Base-by-base conservation (phyloP, 495 filamentous ascomycete species). In the Penicillium herquei region DNA sequence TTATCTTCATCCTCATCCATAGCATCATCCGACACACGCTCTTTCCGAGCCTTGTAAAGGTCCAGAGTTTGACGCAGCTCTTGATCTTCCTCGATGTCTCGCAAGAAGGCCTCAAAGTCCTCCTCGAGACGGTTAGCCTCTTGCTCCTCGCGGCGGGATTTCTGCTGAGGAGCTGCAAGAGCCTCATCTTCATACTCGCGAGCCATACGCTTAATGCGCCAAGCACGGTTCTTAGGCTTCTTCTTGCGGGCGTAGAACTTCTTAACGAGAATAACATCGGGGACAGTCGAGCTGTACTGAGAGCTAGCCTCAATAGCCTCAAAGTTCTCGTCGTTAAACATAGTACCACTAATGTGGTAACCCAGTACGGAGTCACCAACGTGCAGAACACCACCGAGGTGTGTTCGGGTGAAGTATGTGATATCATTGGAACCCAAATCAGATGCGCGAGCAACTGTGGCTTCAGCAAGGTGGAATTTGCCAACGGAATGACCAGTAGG, bases 91-190 rank as follows among this genome's bases (percentile, higher is more conserved):
- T 99, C 95, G 10, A 99, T 88, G 71, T 98, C 95, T 39, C 89
- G 84, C 74, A 99, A 74, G 84, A 99, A 99, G 84, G 89, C 84
- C 78, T 99, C 95, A 67, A 91, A 98, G 70, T 99, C 94, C 39
- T 83, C 79, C 59, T 98, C 95, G 65, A 91, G 84, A 42, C 84
- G 81, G 50, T 91, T 88, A 58, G 89, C 86, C 67, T 98, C 93
- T 41, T 70, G 60, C 32, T 71, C 65, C 48, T 90, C 76, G 68
- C 91, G 89, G 71, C 86, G 84, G 34, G 84, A 65, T 0, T 39
- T 55, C 10, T 58, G 48, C 7, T 58, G 48, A 39, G 40, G 31
- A 45, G 21, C 55, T 39, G 50, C 85, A 18, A 51, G 44, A 4
- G 64, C 66, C 70, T 95, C 79, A 68, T 95, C 80, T 43, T 87